Evolutionary conservation across 2,329 filamentous ascomycete genomes (phyloP), one percentile per base, ranked within the genome.

Genomic region (Periconia macrospinosa): DNA sequence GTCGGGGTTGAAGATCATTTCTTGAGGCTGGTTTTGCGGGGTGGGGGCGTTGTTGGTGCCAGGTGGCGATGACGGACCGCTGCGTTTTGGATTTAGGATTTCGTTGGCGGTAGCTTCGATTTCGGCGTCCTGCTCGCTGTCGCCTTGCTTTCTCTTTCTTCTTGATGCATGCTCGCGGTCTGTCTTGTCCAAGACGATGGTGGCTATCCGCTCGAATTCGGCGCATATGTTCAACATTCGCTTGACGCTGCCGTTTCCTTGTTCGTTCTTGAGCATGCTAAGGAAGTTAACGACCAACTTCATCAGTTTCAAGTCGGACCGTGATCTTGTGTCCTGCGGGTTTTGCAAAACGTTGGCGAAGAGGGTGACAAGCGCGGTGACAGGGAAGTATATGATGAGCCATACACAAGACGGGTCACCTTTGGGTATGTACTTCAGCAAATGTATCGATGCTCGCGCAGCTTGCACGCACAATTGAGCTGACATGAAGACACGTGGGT

Each of bases 301-400:
- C 92, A 99, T 97, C 18, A 97, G 77, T 60, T 90, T 89, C 15
- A 94, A 86, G 71, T 99, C 94, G 1, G 92, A 92, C 50, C 91
- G 87, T 41, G 93, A 93, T 44, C 92, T 84, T 1, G 89, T 86
- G 68, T 99, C 94, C 54, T 93, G 85, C 0, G 94, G 94, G 63
- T 97, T 97, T 71, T 99, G 94, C 1, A 99, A 76, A 45, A 97
- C 95, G 67, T 97, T 97, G 54, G 93, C 92, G 67, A 99, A 99
- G 1, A 99, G 79, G 0, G 94, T 97, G 43, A 99, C 92, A 5
- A 97, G 83, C 1, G 94, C 90, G 0, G 94, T 96, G 9, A 99
- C 92, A 0, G 94, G 94, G 76, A 96, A 99, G 75, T 99, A 99
- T 11, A 97, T 79, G 61, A 97, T 91, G 69, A 99, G 83, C 93